Conservation (phyloP, 495 filamentous ascomycete species). For the Talaromyces trachyspermus region DNA sequence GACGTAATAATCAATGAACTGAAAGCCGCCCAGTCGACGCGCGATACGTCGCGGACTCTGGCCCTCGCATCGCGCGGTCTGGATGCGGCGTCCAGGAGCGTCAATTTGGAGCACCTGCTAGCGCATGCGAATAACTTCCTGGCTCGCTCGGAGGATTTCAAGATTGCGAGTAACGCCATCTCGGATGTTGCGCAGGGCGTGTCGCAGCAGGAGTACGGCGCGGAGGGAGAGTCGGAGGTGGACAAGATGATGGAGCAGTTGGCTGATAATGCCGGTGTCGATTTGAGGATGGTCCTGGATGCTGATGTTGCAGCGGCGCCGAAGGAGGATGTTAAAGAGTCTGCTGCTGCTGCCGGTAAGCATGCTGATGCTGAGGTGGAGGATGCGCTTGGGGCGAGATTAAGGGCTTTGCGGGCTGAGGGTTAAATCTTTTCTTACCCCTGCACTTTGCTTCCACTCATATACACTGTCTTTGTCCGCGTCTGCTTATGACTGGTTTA, state of each 20-base stretch:
- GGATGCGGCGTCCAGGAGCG: slow-evolving; percentile 37
- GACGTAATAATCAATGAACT: slow-evolving; percentile 46
- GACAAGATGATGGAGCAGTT: slow-evolving; percentile 43
- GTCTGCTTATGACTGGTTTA: background rate
- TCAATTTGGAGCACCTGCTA: slow-evolving; percentile 38
- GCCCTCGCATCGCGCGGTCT: slow-evolving; percentile 36
- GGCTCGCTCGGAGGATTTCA: slow-evolving; percentile 40
- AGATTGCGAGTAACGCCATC: slow-evolving; percentile 39
- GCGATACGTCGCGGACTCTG: slow-evolving; percentile 39
- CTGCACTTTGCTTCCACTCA: too few relatives aligned
- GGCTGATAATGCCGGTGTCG: slow-evolving; percentile 41
- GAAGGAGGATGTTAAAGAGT: slow-evolving; percentile 33
- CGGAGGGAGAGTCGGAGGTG: slow-evolving; percentile 39
- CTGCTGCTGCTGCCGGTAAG: slow-evolving; percentile 6
- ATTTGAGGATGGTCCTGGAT: slow-evolving; percentile 36
- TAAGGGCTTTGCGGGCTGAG: slow-evolving; percentile 35
- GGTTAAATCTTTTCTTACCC: slow-evolving; percentile 2
- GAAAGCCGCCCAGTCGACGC: slow-evolving; percentile 40
- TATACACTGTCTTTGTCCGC: background rate
- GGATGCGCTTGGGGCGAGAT: slow-evolving; percentile 36
- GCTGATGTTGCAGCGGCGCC: slow-evolving; percentile 25
- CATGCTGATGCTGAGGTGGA: slow-evolving; percentile 31
- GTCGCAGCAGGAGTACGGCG: slow-evolving; percentile 41
- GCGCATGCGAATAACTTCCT: slow-evolving; percentile 43
- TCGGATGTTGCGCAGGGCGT: slow-evolving; percentile 41